Percentiles rank a stretch among this genome's conserved stretches.
Conservation (phyloP, 768 basidiomycete species). For the Mycena galericulata region DNA sequence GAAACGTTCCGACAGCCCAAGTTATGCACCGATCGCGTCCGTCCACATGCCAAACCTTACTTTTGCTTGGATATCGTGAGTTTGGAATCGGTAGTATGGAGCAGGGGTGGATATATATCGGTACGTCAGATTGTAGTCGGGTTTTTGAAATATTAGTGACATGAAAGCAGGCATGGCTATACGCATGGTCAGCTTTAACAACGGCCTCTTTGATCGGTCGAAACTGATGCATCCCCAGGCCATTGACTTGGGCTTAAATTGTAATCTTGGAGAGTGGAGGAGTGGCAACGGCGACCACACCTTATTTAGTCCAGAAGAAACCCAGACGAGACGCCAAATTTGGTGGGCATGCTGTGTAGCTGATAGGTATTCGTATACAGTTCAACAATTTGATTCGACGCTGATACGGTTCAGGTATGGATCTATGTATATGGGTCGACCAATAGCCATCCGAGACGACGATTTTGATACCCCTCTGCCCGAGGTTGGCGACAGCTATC, state of each 20-base stretch:
- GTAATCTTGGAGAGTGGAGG: conserved; percentile 82
- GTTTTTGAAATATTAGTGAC: conserved; percentile 14
- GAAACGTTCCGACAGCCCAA: conserved; percentile 55
- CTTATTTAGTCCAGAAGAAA: conserved; percentile 75
- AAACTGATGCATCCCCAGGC: conserved; percentile 58
- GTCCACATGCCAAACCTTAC: conserved; percentile 83
- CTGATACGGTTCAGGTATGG: conserved; percentile 61
- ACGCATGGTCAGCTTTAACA: conserved; percentile 66
- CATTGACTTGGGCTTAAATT: conserved; percentile 84
- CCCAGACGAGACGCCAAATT: conserved; percentile 77
- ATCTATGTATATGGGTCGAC: conserved; percentile 83
- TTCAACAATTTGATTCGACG: not conserved
- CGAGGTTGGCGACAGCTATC: conserved; percentile 54
- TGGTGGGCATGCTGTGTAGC: conserved; percentile 84
- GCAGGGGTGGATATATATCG: conserved; percentile 87
- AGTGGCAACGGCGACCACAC: conserved; percentile 59
- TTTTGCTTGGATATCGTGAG: conserved; percentile 86
- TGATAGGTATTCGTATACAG: conserved; percentile 69
- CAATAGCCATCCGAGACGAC: conserved; percentile 72
- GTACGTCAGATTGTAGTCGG: conserved; percentile 47
- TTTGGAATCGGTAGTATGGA: conserved; percentile 90
- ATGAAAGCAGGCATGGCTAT: conserved; percentile 70
- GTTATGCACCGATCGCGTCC: conserved; percentile 75
- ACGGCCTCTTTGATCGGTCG: conserved; percentile 18
- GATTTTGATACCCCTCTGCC: conserved; percentile 80